Evolutionary conservation across 1,139 yeast species (phyloP), one percentile per base, ranked within the genome.

Genomic region (Kodamaea sp.): DNA sequence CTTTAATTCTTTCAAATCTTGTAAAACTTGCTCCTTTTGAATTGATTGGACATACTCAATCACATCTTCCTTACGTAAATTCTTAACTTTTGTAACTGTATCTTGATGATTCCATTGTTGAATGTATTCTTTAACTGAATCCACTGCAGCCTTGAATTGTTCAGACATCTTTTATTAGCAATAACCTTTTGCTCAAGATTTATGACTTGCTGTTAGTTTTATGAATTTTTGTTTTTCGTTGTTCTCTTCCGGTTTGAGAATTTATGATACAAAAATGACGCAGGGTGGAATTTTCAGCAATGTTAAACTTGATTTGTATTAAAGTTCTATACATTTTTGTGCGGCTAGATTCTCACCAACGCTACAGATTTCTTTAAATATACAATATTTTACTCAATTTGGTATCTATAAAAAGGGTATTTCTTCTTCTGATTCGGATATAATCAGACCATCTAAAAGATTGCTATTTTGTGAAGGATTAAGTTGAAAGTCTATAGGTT

Each of bases 1-100:
- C 37, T 57, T 60, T 29, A 65, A 52, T 12, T 57, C 48, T 24
- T 48, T 52, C 37, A 70, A 53, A 38, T 69, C 75, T 20, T 49
- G 39, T 26, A 67, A 42, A 8, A 69, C 48, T 22, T 62, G 60
- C 2, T 66, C 58, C 12, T 25, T 26, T 24, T 31, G 37, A 28
- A 45, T 32, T 23, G 32, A 26, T 34, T 35, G 36, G 11, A 45
- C 32, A 24, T 47, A 41, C 15, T 26, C 31, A 8, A 36, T 27
- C 31, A 34, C 40, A 24, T 35, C 37, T 6, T 40, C 38, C 15
- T 32, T 32, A 10, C 27, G 11, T 15, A 35, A 30, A 22, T 24
- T 11, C 32, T 34, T 34, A 8, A 34, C 11, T 32, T 34, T 27
- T 15, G 24, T 10, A 23, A 34, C 27, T 4, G 29, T 9, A 9